A percentile compares a stretch with the other conserved stretches of the same genome.
phyloP scores from a whole-genome alignment of 1,139 yeast species.

The Suhomyces yuchorum region DNA sequence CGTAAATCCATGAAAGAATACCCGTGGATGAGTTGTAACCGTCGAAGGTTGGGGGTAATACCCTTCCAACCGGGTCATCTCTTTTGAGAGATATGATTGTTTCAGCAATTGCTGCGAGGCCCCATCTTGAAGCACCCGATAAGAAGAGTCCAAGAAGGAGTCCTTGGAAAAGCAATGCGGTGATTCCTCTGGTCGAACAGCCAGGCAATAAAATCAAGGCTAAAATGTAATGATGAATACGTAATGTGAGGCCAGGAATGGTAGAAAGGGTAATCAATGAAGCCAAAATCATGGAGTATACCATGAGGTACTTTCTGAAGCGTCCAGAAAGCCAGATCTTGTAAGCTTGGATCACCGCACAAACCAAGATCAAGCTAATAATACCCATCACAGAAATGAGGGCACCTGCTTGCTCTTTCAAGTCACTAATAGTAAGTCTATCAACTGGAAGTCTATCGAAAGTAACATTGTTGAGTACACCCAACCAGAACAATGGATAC shows the following conservation, averaged over 20 bases:
- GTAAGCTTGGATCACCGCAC: slow-evolving; percentile 75
- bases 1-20: slow-evolving; percentile 35
- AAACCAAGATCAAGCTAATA: slow-evolving; percentile 43
- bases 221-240: slow-evolving; percentile 87
- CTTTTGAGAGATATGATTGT: slow-evolving; percentile 68
- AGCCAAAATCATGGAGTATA: slow-evolving; percentile 53
- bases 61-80: slow-evolving; percentile 70
- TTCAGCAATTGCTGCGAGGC: slow-evolving; percentile 84
- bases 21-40: slow-evolving; percentile 38
- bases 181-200: slow-evolving; percentile 73
- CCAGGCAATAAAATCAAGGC: slow-evolving; percentile 84
- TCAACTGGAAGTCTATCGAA: slow-evolving; percentile 89
- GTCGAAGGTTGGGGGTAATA: slow-evolving; percentile 58
- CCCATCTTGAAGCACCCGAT: slow-evolving; percentile 93
- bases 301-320: slow-evolving; percentile 55
- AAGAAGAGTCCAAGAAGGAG: slow-evolving; percentile 76
- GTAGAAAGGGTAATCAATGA: slow-evolving; percentile 49
- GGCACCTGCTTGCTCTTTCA: slow-evolving; percentile 78
- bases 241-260: slow-evolving; percentile 70
- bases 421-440: slow-evolving; percentile 69
- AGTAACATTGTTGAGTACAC: slow-evolving; percentile 81
- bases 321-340: slow-evolving; percentile 81
- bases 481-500: slow-evolving; percentile 85
- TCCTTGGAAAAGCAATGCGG: slow-evolving; percentile 80
- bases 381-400: slow-evolving; percentile 61